These are phyloP conservation scores for Globisporangium acanthophoron DNA, from an alignment of 352 stramenopile species.

Conservation along the genomic window DNA sequence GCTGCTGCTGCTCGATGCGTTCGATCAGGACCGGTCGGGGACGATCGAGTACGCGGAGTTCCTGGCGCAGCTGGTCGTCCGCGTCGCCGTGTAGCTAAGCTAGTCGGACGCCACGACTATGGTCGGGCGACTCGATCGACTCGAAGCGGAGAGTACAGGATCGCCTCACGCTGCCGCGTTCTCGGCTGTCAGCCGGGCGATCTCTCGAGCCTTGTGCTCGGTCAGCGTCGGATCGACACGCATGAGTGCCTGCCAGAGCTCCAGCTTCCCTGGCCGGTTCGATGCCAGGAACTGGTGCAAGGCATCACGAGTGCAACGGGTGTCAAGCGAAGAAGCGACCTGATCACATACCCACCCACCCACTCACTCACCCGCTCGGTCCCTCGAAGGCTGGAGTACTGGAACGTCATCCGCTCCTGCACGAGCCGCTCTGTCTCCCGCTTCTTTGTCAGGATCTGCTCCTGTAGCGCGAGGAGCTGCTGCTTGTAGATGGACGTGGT, in stretches of 20 bases:
- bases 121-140: too few relatives aligned
- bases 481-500: conserved; percentile 67
- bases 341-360: not conserved
- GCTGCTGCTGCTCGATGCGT: conserved; percentile 21
- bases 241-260: conserved; percentile 68
- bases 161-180: not conserved
- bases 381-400: conserved; percentile 46
- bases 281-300: conserved; percentile 35
- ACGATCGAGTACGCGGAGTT: conserved; percentile 62
- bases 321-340: not conserved
- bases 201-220: conserved; percentile 44
- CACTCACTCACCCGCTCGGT: conserved; percentile 42
- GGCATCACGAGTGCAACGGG: not conserved
- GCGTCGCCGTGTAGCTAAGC: conserved; percentile 1
- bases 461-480: conserved; percentile 47
- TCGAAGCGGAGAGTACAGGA: too few relatives aligned
- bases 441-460: conserved; percentile 67
- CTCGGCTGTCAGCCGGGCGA: conserved; percentile 20
- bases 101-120: too few relatives aligned
- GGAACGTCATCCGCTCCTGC: conserved; percentile 46
- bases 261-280: conserved; percentile 38
- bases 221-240: conserved; percentile 54
- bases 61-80: conserved; percentile 33
- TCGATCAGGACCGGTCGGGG: conserved; percentile 44
- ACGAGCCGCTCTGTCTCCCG: conserved; percentile 57